Evolutionary conservation across 23 red algal genomes (phyloP).

Genomic region (Gracilaria gracilis): DNA sequence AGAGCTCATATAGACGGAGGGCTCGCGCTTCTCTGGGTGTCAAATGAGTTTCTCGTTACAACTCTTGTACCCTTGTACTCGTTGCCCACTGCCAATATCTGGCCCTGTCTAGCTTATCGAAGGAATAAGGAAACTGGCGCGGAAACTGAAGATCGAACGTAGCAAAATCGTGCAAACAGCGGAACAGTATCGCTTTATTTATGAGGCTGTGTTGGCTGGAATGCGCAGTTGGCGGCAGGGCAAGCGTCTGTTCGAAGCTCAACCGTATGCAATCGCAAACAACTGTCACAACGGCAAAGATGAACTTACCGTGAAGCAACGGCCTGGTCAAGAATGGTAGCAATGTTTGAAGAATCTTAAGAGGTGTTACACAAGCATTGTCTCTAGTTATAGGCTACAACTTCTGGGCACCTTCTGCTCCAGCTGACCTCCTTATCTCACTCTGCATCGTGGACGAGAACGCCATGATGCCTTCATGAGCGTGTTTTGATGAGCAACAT

Average conservation of each 20-base stretch:
- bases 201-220: constrained; percentile 67
- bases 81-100: too few relatives aligned
- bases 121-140: constrained; percentile 79
- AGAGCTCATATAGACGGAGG: constrained; percentile 9
- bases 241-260: constrained; percentile 10
- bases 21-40: constrained; percentile 11
- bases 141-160: constrained; percentile 74
- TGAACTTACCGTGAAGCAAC: constrained; percentile 7
- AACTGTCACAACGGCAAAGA: not conserved
- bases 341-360: too few relatives aligned
- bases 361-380: too few relatives aligned
- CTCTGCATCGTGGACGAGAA: too few relatives aligned
- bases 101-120: not conserved
- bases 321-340: constrained; percentile 24
- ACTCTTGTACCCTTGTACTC: not conserved
- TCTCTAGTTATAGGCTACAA: too few relatives aligned
- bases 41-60: not conserved
- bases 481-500: too few relatives aligned
- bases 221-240: constrained; percentile 55
- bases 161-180: constrained; percentile 91
- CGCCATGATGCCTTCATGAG: too few relatives aligned
- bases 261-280: not conserved
- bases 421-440: too few relatives aligned
- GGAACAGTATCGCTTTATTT: constrained; percentile 87
- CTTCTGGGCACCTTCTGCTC: too few relatives aligned